Percentiles rank a stretch among this genome's conserved stretches.
Evolutionary conservation across 176 grass and related monocot genomes (phyloP).

Genomic region (Cymbopogon citratus): DNA sequence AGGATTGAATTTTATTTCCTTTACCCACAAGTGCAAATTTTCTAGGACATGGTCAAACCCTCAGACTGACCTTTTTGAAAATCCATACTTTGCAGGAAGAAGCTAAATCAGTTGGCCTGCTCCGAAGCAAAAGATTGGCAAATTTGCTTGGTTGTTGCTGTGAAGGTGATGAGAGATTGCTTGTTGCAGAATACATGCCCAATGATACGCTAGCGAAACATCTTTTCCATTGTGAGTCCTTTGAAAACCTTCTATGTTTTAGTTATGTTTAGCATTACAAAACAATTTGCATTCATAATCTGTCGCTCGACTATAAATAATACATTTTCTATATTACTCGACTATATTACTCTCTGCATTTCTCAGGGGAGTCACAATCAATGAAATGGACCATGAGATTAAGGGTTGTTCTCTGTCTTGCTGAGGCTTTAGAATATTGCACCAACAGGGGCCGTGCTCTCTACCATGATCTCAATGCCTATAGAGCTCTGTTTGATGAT

Average conservation of each 20-base stretch:
- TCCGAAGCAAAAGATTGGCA: constrained; percentile 73
- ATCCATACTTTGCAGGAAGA: constrained; percentile 70
- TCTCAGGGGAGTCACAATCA: constrained; percentile 89
- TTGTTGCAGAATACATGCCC: constrained; percentile 97
- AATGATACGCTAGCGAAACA: constrained; percentile 94
- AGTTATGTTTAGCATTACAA: constrained; percentile 12
- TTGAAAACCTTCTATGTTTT: background rate
- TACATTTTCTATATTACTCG: background rate
- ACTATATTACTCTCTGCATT: constrained; percentile 31
- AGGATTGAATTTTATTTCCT: background rate
- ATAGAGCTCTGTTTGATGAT: constrained; percentile 95
- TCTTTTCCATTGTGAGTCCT: constrained; percentile 92
- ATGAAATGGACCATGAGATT: constrained; percentile 99
- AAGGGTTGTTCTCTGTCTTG: constrained; percentile 90
- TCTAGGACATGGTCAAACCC: background rate
- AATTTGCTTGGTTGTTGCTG: constrained; percentile 97
- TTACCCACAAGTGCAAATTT: background rate
- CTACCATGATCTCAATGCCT: constrained; percentile 99
- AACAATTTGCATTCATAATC: background rate
- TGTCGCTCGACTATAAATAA: background rate
- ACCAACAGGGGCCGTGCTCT: constrained; percentile 75
- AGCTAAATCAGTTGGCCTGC: constrained; percentile 76
- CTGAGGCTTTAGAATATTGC: constrained; percentile 95
- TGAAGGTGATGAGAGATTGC: constrained; percentile 94
- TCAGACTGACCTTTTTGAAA: background rate